Evolutionary conservation across 2,329 filamentous ascomycete species (phyloP).

Genomic region (Apiospora malaysiana): DNA sequence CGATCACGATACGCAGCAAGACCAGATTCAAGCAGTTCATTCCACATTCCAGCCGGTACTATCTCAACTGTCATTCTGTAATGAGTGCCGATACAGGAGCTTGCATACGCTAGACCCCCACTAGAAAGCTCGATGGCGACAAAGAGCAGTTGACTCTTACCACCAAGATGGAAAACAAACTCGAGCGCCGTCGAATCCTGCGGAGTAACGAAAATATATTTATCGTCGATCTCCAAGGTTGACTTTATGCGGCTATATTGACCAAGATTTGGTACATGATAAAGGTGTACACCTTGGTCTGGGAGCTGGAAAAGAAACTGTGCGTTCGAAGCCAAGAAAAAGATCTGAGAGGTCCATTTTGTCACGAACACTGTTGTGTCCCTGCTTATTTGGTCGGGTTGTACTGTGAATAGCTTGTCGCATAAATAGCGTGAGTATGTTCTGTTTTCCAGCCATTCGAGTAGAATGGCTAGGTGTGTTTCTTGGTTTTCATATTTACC

Average conservation of each 20-base stretch:
- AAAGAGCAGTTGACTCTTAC: no score
- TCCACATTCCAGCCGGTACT: no score
- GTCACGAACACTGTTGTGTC: background rate
- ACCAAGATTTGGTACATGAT: background rate
- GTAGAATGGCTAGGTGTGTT: background rate
- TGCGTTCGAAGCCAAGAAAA: background rate
- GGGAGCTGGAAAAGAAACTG: background rate
- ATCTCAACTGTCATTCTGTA: no score
- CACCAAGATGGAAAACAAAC: no score
- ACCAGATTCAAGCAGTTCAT: no score
- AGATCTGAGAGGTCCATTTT: background rate
- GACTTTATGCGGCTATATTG: background rate
- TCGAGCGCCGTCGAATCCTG: no score
- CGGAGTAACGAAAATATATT: no score
- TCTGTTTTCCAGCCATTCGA: background rate
- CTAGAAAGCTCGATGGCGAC: no score
- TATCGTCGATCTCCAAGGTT: no score
- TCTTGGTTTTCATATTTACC: fast-evolving
- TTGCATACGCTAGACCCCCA: no score
- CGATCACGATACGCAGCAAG: no score
- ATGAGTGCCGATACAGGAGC: no score
- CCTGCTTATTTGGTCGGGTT: background rate
- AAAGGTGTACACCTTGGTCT: background rate
- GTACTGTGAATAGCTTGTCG: background rate
- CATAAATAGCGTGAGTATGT: background rate